Percentiles rank a stretch among this genome's conserved stretches.
phyloP scores from a whole-genome alignment of 2,329 filamentous ascomycete genomes.

The Eutypa lata region DNA sequence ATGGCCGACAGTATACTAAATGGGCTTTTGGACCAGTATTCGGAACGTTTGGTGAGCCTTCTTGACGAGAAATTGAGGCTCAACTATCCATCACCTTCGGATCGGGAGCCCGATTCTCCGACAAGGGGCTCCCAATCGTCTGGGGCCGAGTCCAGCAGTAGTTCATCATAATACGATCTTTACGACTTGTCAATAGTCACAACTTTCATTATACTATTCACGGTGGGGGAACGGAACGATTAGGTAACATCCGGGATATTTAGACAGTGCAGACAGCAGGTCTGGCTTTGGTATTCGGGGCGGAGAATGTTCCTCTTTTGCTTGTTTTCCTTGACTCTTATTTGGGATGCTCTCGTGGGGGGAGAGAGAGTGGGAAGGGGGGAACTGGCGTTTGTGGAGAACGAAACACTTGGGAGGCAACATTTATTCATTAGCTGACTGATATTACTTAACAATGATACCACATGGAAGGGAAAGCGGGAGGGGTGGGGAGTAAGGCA shows the following conservation, averaged over 20 bases:
- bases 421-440: no score
- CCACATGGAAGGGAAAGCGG: neutral
- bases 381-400: no score
- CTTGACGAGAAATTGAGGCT: constrained; percentile 68
- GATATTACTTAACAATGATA: neutral
- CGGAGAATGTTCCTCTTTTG: neutral
- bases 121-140: constrained; percentile 18
- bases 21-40: constrained; percentile 71
- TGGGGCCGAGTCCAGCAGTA: constrained; percentile 15
- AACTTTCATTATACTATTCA: neutral
- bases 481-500: neutral
- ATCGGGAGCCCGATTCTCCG: constrained; percentile 16
- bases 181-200: neutral
- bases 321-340: no score
- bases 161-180: constrained; percentile 1
- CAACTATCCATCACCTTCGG: constrained; percentile 28
- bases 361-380: no score
- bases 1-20: constrained; percentile 58
- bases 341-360: no score
- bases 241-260: neutral
- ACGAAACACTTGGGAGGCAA: no score
- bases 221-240: neutral
- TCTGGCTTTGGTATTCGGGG: neutral
- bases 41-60: constrained; percentile 66
- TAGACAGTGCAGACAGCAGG: neutral